Evolutionary conservation across 257 asterid genomes (phyloP), one percentile per base, ranked within the genome.

Genomic region (Eustoma russellianum): DNA sequence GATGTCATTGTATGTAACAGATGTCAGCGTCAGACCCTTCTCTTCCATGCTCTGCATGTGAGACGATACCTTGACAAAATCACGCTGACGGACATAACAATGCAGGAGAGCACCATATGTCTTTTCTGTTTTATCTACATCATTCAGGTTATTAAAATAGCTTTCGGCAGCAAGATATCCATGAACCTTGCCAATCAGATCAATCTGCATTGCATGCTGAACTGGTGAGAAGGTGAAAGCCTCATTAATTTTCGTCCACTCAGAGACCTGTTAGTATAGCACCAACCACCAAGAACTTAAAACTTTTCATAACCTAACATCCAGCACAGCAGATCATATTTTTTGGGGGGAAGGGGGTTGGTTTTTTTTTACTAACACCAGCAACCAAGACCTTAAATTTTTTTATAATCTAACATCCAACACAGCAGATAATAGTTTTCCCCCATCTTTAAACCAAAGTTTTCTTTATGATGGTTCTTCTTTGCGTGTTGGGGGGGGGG

Each of bases 41-140:
- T 80, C 94, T 55, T 72, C 79, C 81, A 85, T 85, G 65, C 28
- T 63, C 66, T 71, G 57, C 46, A 88, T 54, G 73, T 77, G 95
- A 28, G 65, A 9, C 16, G 77, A 52, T 41, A 86, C 82, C 71
- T 61, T 79, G 48, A 66, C 86, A 16, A 74, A 65, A 59, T 77
- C 71, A 51, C 68, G 76, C 59, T 80, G 83, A 13, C 85, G 80
- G 50, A 66, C 87, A 53, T 82, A 88, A 55, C 95, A 85, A 74
- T 88, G 97, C 59, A 88, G 76, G 30, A 88, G 88, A 52, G 97
- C 97, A 62, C 95, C 95, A 44, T 75, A 79, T 45, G 79, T 79
- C 60, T 80, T 88, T 0, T 61, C 81, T 13, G 74, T 80, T 74
- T 74, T 85, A 40, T 80, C 86, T 66, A 77, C 65, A 62, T 81